These are phyloP conservation scores for Paecilomyces formosus DNA, from an alignment of 2,329 filamentous ascomycete species.

Conservation along the genomic window DNA sequence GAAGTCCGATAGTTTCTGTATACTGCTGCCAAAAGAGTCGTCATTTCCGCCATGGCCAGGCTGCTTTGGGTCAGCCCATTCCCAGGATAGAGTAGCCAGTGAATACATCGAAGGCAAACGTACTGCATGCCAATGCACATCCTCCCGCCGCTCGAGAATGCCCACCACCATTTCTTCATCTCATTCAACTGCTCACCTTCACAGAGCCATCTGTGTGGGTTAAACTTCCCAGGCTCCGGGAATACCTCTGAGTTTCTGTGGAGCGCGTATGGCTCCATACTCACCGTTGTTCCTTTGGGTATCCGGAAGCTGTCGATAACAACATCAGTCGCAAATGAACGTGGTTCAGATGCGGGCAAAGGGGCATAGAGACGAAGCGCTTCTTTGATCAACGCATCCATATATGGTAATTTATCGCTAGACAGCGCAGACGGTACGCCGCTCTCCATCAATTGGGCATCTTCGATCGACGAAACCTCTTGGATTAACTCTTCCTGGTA, in stretches of 20 bases:
- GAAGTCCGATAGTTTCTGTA: constrained; percentile 38
- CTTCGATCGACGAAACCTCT: constrained; percentile 31
- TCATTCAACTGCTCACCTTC: constrained; percentile 10
- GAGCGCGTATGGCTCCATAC: constrained; percentile 23
- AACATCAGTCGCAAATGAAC: constrained; percentile 23
- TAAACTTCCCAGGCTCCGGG: constrained; percentile 16
- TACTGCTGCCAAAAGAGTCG: constrained; percentile 37
- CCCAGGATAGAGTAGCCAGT: neutral
- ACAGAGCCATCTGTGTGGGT: constrained; percentile 26
- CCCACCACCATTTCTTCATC: constrained; percentile 31
- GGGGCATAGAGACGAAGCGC: constrained; percentile 44
- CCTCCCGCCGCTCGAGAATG: constrained; percentile 32
- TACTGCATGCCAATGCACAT: constrained; percentile 34
- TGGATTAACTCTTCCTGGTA: constrained; percentile 40
- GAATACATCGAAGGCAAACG: constrained; percentile 1
- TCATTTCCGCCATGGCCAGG: constrained; percentile 47
- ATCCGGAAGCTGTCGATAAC: constrained; percentile 28
- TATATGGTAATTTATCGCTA: constrained; percentile 34
- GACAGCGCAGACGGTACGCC: constrained; percentile 28
- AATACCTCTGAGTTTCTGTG: constrained; percentile 28
- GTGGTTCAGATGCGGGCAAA: constrained; percentile 43
- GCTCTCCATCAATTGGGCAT: constrained; percentile 13
- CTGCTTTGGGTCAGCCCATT: constrained; percentile 13
- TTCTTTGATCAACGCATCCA: constrained; percentile 46
- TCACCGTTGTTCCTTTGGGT: constrained; percentile 24